Conservation (phyloP, 176 grass and related monocot species). For the Ensete ventricosum region DNA sequence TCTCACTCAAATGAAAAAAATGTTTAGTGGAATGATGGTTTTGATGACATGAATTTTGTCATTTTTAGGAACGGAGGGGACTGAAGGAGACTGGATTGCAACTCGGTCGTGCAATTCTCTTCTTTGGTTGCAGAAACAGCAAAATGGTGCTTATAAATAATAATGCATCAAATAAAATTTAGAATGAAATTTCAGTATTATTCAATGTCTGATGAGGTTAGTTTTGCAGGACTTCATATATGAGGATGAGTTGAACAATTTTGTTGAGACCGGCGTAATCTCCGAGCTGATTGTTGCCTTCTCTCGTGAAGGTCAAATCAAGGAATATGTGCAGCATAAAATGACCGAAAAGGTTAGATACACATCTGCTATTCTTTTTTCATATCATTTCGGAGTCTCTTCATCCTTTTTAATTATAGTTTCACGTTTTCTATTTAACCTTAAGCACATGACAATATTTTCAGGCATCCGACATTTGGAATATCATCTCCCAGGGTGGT, state of each 20-base stretch:
- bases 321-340: constrained; percentile 97
- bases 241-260: constrained; percentile 73
- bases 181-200: constrained; percentile 3
- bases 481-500: constrained; percentile 56
- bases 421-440: neutral
- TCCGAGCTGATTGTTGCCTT: constrained; percentile 77
- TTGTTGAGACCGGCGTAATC: constrained; percentile 63
- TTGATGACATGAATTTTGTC: neutral
- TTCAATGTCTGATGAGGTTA: constrained; percentile 25
- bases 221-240: constrained; percentile 82
- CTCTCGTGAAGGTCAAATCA: constrained; percentile 68
- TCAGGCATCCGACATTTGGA: constrained; percentile 76
- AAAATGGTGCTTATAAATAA: constrained; percentile 48
- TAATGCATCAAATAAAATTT: neutral
- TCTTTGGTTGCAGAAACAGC: constrained; percentile 93
- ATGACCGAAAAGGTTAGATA: constrained; percentile 65
- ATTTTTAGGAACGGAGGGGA: constrained; percentile 64
- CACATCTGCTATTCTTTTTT: constrained; percentile 1
- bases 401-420: neutral
- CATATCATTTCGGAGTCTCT: neutral
- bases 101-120: constrained; percentile 63
- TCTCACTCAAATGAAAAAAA: neutral
- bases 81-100: constrained; percentile 51
- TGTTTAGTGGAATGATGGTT: neutral
- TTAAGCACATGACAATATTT: neutral